A percentile compares a stretch with the other conserved stretches of the same genome.
Evolutionary conservation across 192 early-diverging fungal species (phyloP).

Genomic region (Coemansia reversa): DNA sequence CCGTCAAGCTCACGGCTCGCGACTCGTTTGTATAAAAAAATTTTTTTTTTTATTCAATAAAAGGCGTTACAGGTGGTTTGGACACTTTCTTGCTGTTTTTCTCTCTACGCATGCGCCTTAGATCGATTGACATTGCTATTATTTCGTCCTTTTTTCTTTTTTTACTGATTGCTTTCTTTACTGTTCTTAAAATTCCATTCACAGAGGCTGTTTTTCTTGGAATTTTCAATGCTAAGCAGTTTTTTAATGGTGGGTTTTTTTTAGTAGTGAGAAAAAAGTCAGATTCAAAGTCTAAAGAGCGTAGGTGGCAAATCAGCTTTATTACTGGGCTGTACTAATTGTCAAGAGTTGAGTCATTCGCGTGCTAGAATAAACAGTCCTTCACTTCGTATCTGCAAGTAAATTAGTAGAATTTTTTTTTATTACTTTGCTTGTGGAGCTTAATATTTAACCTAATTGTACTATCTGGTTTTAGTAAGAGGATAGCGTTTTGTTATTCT

Average conservation of each 20-base stretch:
- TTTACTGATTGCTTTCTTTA: neutral
- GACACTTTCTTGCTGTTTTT: conserved; percentile 14
- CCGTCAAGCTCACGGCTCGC: too few species aligned
- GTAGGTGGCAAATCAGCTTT: conserved; percentile 45
- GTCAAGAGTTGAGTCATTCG: conserved; percentile 56
- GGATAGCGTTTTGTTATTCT: conserved; percentile 11
- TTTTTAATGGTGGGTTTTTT: too few species aligned
- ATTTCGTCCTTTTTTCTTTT: conserved; percentile 13
- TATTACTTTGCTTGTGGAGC: neutral
- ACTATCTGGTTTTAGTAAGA: neutral
- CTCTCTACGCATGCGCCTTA: conserved; percentile 44
- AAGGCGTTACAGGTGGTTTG: neutral
- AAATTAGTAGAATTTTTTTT: too few species aligned
- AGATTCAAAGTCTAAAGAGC: neutral
- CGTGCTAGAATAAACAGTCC: conserved; percentile 39
- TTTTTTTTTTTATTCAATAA: conserved; percentile 1
- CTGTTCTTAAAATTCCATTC: neutral
- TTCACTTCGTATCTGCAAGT: conserved; percentile 7
- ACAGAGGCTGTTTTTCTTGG: too few species aligned
- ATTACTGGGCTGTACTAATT: conserved; percentile 45
- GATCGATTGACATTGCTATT: conserved; percentile 50
- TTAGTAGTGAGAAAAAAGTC: too few species aligned
- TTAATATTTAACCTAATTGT: neutral
- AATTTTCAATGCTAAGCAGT: too few species aligned
- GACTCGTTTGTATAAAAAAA: conserved; percentile 2